Conservation (phyloP, 2,329 filamentous ascomycete genomes). For the Apiospora marii region DNA sequence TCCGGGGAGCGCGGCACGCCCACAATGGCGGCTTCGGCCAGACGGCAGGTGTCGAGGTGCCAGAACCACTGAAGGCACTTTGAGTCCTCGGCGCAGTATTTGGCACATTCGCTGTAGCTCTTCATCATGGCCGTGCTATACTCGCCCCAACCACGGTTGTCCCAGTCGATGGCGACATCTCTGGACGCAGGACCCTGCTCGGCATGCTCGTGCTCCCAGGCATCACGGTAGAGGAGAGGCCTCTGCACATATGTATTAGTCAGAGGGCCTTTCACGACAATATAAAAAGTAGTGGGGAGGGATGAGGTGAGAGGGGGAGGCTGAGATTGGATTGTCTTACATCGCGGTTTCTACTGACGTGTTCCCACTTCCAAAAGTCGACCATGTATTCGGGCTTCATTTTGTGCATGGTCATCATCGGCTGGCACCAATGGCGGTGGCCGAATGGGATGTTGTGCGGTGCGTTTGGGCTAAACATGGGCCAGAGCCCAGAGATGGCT, state of each 20-base stretch:
- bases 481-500: slow-evolving; percentile 55
- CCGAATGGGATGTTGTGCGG: slow-evolving; percentile 57
- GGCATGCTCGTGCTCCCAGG: slow-evolving; percentile 39
- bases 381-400: slow-evolving; percentile 55
- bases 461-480: slow-evolving; percentile 58
- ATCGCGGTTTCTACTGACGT: slow-evolving; percentile 40
- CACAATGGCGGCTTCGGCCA: slow-evolving; percentile 30
- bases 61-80: slow-evolving; percentile 35
- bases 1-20: slow-evolving; percentile 26
- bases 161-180: slow-evolving; percentile 22
- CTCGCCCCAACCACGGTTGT: slow-evolving; percentile 26
- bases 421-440: slow-evolving; percentile 58
- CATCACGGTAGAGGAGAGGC: slow-evolving; percentile 47
- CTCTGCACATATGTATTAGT: slow-evolving; percentile 33
- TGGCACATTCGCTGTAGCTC: slow-evolving; percentile 31
- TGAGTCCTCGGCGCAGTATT: slow-evolving; percentile 32
- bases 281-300: background rate
- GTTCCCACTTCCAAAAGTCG: slow-evolving; percentile 56
- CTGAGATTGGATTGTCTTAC: slow-evolving; percentile 37
- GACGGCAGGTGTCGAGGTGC: slow-evolving; percentile 33
- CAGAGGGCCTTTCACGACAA: background rate
- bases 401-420: slow-evolving; percentile 58
- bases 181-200: background rate
- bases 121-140: slow-evolving; percentile 24
- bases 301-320: background rate